Conservation (phyloP, 2,329 filamentous ascomycete genomes). For the Penicillium hordei region DNA sequence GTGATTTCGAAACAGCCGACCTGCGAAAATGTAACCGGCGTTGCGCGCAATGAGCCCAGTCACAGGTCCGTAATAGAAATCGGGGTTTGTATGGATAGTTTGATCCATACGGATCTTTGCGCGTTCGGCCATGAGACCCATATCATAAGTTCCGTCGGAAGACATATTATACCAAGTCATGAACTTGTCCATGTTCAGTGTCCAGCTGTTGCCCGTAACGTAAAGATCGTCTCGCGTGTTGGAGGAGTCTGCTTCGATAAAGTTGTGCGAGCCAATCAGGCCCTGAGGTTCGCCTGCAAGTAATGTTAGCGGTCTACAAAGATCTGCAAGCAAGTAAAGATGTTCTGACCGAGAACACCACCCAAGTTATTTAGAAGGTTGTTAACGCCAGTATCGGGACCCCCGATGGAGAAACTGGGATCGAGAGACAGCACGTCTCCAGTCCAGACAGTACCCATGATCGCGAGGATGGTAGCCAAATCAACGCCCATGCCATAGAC, state of each 20-base stretch:
- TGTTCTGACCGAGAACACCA: slow-evolving; percentile 43
- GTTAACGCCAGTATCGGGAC: slow-evolving; percentile 39
- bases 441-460: slow-evolving; percentile 50
- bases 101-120: slow-evolving; percentile 49
- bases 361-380: slow-evolving; percentile 47
- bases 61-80: slow-evolving; percentile 57
- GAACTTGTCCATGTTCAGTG: slow-evolving; percentile 55
- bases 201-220: slow-evolving; percentile 50
- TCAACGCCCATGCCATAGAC: slow-evolving; percentile 53
- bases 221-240: slow-evolving; percentile 56
- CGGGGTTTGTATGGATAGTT: slow-evolving; percentile 52
- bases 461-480: slow-evolving; percentile 43
- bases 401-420: slow-evolving; percentile 55
- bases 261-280: slow-evolving; percentile 55
- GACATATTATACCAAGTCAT: slow-evolving; percentile 48
- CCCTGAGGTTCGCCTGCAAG: slow-evolving; percentile 46
- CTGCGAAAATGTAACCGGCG: slow-evolving; percentile 50
- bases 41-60: slow-evolving; percentile 52
- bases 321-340: not conserved
- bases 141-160: slow-evolving; percentile 42
- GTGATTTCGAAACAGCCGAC: slow-evolving; percentile 48
- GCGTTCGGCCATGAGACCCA: slow-evolving; percentile 47
- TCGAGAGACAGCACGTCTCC: slow-evolving; percentile 53
- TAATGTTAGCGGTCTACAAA: not conserved
- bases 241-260: slow-evolving; percentile 56